phyloP scores from a whole-genome alignment of 371 early-diverging fungal genomes.

The Catenaria anguillulae region DNA sequence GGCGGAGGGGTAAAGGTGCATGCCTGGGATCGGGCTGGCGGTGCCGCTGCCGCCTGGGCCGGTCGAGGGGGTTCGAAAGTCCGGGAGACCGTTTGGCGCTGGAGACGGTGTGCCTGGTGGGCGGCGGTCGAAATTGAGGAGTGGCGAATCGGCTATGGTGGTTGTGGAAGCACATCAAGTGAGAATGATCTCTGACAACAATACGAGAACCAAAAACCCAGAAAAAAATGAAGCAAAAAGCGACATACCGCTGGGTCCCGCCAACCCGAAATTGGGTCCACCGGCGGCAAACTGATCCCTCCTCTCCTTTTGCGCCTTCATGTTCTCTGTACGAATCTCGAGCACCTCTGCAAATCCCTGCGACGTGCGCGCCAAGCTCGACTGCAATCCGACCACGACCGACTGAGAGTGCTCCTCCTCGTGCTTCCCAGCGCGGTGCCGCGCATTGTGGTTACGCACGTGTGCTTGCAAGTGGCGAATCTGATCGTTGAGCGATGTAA shows the following conservation, averaged over 20 bases:
- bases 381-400: conserved; percentile 78
- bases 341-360: conserved; percentile 82
- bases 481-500: conserved; percentile 78
- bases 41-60: too few relatives aligned
- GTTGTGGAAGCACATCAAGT: conserved; percentile 1
- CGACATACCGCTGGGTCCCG: background rate
- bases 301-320: conserved; percentile 56
- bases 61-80: too few relatives aligned
- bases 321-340: conserved; percentile 76
- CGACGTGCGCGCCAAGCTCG: conserved; percentile 72
- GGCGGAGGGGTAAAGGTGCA: too few relatives aligned
- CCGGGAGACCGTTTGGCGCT: conserved; percentile 16
- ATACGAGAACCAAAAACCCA: too few relatives aligned
- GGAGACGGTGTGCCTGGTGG: conserved; percentile 16
- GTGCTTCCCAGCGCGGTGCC: conserved; percentile 42
- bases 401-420: conserved; percentile 80
- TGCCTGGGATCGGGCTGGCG: too few relatives aligned
- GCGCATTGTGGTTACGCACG: conserved; percentile 27
- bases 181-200: background rate
- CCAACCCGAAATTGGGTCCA: background rate
- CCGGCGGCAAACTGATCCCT: conserved; percentile 30
- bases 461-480: conserved; percentile 66
- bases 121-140: conserved; percentile 32
- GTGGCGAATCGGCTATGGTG: conserved; percentile 47
- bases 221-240: too few relatives aligned